Base-by-base conservation (phyloP, 805 yeast species). In the Clavispora santaluciae region DNA sequence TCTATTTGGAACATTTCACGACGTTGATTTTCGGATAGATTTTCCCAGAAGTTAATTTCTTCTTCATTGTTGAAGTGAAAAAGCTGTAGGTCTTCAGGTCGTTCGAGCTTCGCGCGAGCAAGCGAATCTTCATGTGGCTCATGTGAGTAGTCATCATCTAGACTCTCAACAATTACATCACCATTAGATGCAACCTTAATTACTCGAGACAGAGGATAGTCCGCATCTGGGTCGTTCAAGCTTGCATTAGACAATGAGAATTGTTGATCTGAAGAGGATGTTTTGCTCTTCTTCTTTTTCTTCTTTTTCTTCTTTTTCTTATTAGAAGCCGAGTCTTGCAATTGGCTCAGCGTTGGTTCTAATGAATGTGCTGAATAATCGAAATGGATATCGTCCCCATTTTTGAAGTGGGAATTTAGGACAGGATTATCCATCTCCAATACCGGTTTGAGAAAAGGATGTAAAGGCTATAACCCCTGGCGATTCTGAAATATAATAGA, bases 111-210 rank as follows among this genome's bases (percentile, higher is more conserved):
- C 26, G 13, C 26, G 36, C n/a, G 20, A 5, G 28, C 9, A 34
- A n/a, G 20, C 11, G 28, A 5, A 6, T 31, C 35, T 9, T 18
- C 23, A 4, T 5, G 22, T 5, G 30, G 15, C 13, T 44, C 40
- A 5, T 41, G 42, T 3, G 41, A 36, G 15, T 39, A 29, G n/a
- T 56, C 58, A 31, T 63, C 66, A 13, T 67, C 72, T 38, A 78
- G 55, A 38, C 76, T 72, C 51, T 84, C 83, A 18, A 86, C 88
- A 36, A 85, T 75, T 5, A 86, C 84, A 50, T 83, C 86, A 6
- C 95, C 95, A 56, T 85, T 83, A 4, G 81, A 74, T 3, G 77
- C 84, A 50, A 81, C 80, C 49, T 78, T 82, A 35, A 84, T 79
- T 4, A 84, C 79, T 42, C 93, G 61, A 7, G 89, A 81, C 11